Percentiles rank a stretch among this genome's conserved stretches.
phyloP scores from a whole-genome alignment of 2,329 filamentous ascomycete genomes.

The Aspergillus phoenicis region DNA sequence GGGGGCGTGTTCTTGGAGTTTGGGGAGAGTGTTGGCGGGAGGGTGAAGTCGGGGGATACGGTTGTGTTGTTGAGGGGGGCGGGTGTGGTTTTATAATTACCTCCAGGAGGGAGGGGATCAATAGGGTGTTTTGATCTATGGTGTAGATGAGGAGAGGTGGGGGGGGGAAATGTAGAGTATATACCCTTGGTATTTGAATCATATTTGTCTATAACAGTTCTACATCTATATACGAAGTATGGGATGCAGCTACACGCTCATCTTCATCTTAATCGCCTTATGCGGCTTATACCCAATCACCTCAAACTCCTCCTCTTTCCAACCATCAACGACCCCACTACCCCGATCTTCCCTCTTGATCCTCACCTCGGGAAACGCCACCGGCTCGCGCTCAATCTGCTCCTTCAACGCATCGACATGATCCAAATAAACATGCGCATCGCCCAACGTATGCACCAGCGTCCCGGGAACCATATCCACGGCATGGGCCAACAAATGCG shows the following conservation, averaged over 20 bases:
- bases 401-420: conserved; percentile 83
- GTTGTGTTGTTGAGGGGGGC: conserved; percentile 86
- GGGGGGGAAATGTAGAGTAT: too few relatives aligned
- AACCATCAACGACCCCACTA: conserved; percentile 88
- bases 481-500: conserved; percentile 90
- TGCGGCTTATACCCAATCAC: conserved; percentile 88
- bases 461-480: conserved; percentile 82
- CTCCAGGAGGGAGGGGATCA: too few relatives aligned
- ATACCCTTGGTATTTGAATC: conserved; percentile 3
- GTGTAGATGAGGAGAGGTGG: too few relatives aligned
- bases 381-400: conserved; percentile 79
- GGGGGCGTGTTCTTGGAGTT: conserved; percentile 85
- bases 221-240: background rate
- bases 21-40: conserved; percentile 75
- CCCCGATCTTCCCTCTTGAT: conserved; percentile 69
- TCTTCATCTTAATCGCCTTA: conserved; percentile 95
- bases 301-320: conserved; percentile 84
- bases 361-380: conserved; percentile 75
- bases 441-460: conserved; percentile 93
- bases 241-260: conserved; percentile 70
- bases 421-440: conserved; percentile 94
- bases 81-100: conserved; percentile 61
- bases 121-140: too few relatives aligned
- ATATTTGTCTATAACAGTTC: conserved; percentile 12
- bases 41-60: conserved; percentile 79